Conservation (phyloP, 2,329 filamentous ascomycete species). For the Cladophialophora yegresii region DNA sequence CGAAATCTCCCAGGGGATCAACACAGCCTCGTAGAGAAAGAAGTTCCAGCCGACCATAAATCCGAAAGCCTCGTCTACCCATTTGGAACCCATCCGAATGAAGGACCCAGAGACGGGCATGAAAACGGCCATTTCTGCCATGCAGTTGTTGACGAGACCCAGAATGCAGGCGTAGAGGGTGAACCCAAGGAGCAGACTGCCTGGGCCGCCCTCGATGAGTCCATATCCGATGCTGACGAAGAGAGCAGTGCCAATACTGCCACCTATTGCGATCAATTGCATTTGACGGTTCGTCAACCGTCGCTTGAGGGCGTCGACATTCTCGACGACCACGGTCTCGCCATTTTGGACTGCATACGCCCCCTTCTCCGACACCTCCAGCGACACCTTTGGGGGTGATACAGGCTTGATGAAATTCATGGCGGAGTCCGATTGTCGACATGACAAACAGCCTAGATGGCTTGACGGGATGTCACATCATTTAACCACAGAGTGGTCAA, state of each 20-base stretch:
- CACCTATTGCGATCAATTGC: conserved; percentile 47
- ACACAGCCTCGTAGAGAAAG: conserved; percentile 46
- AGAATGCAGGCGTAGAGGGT: conserved; percentile 36
- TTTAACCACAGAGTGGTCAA: neutral
- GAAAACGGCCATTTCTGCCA: conserved; percentile 47
- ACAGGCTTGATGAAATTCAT: neutral
- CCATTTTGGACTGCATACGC: neutral
- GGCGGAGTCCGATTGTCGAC: neutral
- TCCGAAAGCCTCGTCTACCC: conserved; percentile 50
- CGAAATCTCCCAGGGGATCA: conserved; percentile 47
- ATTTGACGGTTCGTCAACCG: conserved; percentile 38
- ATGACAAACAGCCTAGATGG: neutral
- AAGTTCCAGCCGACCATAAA: conserved; percentile 53
- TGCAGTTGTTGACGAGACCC: conserved; percentile 43
- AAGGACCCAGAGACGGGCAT: conserved; percentile 46
- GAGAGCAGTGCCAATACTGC: conserved; percentile 42
- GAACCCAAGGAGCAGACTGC: conserved; percentile 42
- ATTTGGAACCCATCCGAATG: conserved; percentile 44
- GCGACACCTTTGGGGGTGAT: neutral
- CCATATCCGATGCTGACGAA: conserved; percentile 43
- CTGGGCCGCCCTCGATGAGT: conserved; percentile 40
- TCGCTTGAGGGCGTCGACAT: conserved; percentile 4
- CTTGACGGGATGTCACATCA: neutral
- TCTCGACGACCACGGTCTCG: neutral
- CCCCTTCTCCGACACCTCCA: neutral